Percentiles rank a stretch among this genome's conserved stretches.
phyloP scores from a whole-genome alignment of 371 early-diverging fungal genomes.

The Syncephalastrum sp. region DNA sequence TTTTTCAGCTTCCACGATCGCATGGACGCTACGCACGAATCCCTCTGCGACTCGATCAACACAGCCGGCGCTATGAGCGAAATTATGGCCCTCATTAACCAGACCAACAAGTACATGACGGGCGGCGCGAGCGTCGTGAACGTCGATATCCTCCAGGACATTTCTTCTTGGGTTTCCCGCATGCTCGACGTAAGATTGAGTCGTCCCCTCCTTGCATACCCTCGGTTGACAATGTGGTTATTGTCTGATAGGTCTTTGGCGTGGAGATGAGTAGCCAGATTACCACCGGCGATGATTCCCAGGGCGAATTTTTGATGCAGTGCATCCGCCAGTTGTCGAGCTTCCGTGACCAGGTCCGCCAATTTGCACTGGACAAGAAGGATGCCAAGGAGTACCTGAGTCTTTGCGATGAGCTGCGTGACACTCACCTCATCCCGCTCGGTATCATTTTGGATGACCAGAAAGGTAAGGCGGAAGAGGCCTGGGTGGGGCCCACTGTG shows the following conservation, averaged over 20 bases:
- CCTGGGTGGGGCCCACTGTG: too few relatives aligned
- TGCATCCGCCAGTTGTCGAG: slow-evolving; percentile 76
- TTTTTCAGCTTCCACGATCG: slow-evolving; percentile 46
- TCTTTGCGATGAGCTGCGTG: slow-evolving; percentile 86
- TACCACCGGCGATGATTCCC: slow-evolving; percentile 24
- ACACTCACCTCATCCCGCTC: slow-evolving; percentile 80
- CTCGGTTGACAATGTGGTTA: slow-evolving; percentile 1
- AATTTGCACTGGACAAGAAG: slow-evolving; percentile 60
- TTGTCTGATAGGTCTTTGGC: slow-evolving; percentile 59
- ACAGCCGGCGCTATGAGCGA: slow-evolving; percentile 84
- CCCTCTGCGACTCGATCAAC: slow-evolving; percentile 95
- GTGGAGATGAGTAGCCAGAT: slow-evolving; percentile 61
- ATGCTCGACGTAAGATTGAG: slow-evolving; percentile 54
- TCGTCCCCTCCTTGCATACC: background rate
- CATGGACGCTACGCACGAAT: slow-evolving; percentile 76
- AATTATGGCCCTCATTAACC: slow-evolving; percentile 77
- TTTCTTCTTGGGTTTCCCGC: slow-evolving; percentile 79
- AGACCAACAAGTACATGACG: slow-evolving; percentile 81
- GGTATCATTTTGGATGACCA: slow-evolving; percentile 93
- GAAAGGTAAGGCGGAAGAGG: slow-evolving; percentile 47
- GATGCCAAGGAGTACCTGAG: slow-evolving; percentile 65
- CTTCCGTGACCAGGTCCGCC: slow-evolving; percentile 89
- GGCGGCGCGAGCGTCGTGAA: slow-evolving; percentile 42
- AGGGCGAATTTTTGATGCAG: slow-evolving; percentile 78
- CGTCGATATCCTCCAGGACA: slow-evolving; percentile 70